Conservation (phyloP, 1,284 basidiomycete species). For the Melampsora americana region DNA sequence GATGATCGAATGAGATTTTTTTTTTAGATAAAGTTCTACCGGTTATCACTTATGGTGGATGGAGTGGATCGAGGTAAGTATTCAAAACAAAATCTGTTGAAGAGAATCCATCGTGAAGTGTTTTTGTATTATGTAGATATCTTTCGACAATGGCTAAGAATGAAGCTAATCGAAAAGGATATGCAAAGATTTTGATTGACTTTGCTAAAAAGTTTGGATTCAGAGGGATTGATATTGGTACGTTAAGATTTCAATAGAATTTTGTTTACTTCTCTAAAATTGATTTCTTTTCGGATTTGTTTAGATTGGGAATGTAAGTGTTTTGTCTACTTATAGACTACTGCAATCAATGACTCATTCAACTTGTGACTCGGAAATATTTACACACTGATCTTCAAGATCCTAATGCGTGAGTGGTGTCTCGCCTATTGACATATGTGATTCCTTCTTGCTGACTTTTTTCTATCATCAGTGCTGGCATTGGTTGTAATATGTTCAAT, state of each 20-base stretch:
- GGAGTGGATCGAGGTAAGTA: constrained; percentile 30
- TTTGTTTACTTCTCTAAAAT: no score
- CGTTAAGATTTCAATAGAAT: no score
- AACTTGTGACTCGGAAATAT: no score
- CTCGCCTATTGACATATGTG: no score
- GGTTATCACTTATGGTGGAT: constrained; percentile 30
- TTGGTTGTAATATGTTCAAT: constrained; percentile 32
- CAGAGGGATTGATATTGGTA: constrained; percentile 26
- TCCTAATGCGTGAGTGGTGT: no score
- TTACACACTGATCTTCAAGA: not conserved
- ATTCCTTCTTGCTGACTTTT: not conserved
- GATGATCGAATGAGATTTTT: not conserved
- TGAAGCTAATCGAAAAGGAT: constrained; percentile 15
- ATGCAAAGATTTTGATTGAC: constrained; percentile 20
- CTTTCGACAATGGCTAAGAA: constrained; percentile 21
- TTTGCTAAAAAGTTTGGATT: constrained; percentile 19
- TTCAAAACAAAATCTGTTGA: no score
- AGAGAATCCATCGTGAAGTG: no score
- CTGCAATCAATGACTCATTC: no score
- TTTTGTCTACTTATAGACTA: no score
- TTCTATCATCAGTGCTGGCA: constrained; percentile 16
- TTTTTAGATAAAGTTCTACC: constrained; percentile 32
- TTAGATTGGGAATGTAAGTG: constrained; percentile 15
- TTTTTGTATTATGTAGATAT: no score
- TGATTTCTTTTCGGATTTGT: no score